Conservation (phyloP, 2,329 filamentous ascomycete genomes). For the Setomelanomma holmii region DNA sequence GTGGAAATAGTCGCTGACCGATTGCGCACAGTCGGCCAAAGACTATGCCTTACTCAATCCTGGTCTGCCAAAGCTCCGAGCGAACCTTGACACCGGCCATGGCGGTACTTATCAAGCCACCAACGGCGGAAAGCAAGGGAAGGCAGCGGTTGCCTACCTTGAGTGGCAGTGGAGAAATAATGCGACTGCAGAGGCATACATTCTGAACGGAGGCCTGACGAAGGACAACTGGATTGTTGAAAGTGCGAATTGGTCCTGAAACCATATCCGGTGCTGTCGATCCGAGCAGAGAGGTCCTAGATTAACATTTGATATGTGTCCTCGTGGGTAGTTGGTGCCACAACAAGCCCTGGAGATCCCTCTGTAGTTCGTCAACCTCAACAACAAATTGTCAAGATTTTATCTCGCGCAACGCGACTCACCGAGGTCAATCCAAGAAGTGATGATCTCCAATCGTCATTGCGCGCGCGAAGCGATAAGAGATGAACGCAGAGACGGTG, state of each 20-base stretch:
- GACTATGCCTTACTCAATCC: constrained; percentile 22
- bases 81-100: constrained; percentile 30
- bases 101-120: constrained; percentile 26
- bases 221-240: constrained; percentile 29
- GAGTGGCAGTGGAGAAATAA: constrained; percentile 29
- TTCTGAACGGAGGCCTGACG: constrained; percentile 21
- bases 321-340: too few relatives aligned
- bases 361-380: too few relatives aligned
- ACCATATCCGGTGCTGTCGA: not conserved
- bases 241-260: constrained; percentile 15
- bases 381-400: too few relatives aligned
- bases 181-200: constrained; percentile 22
- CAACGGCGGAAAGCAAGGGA: constrained; percentile 29
- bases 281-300: too few relatives aligned
- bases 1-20: too few relatives aligned
- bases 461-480: too few relatives aligned
- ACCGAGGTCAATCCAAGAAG: too few relatives aligned
- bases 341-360: too few relatives aligned
- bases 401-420: too few relatives aligned
- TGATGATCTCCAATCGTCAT: too few relatives aligned
- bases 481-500: too few relatives aligned
- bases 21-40: constrained; percentile 15
- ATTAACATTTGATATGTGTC: too few relatives aligned
- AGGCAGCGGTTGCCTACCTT: constrained; percentile 26
- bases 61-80: constrained; percentile 23